phyloP scores from a whole-genome alignment of 2,329 filamentous ascomycete species.

The Talaromyces sp. region DNA sequence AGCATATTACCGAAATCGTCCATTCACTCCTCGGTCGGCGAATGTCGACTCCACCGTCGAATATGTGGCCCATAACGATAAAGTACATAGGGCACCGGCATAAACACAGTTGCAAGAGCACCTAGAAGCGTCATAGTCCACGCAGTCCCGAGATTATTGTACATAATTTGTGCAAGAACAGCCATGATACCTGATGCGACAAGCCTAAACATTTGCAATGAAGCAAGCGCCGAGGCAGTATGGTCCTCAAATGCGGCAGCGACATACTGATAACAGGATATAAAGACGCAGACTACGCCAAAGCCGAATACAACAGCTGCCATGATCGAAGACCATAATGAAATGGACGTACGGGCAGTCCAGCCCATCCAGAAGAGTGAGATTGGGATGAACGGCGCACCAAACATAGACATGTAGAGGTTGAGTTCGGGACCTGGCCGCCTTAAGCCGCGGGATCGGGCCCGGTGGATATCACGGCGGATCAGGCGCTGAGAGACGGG shows the following conservation, averaged over 20 bases:
- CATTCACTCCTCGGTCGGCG: slow-evolving; percentile 1
- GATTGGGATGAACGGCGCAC: slow-evolving; percentile 54
- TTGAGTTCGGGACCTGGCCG: slow-evolving; percentile 56
- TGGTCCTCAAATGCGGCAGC: slow-evolving; percentile 10
- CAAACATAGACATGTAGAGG: slow-evolving; percentile 57
- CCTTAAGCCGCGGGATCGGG: slow-evolving; percentile 41
- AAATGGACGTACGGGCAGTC: slow-evolving; percentile 50
- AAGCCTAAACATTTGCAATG: slow-evolving; percentile 4
- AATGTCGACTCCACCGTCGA: slow-evolving; percentile 18
- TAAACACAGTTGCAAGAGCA: slow-evolving; percentile 37
- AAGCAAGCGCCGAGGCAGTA: slow-evolving; percentile 7
- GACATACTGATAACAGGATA: slow-evolving; percentile 13
- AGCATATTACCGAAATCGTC: too few relatives aligned
- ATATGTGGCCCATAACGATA: slow-evolving; percentile 29
- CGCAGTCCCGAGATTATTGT: slow-evolving; percentile 41
- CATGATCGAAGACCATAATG: slow-evolving; percentile 41
- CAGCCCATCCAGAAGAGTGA: slow-evolving; percentile 63
- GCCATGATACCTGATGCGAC: slow-evolving; percentile 38
- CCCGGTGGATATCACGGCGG: slow-evolving; percentile 46
- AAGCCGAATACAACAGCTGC: slow-evolving; percentile 4
- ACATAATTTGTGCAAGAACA: slow-evolving; percentile 39
- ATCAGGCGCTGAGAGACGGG: slow-evolving; percentile 51
- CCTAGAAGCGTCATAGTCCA: slow-evolving; percentile 47
- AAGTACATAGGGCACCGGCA: slow-evolving; percentile 50
- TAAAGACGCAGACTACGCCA: slow-evolving; percentile 3